Percentiles rank a stretch among this genome's conserved stretches.
phyloP scores from a whole-genome alignment of 2,329 filamentous ascomycete genomes.

The Fonsecaea pedrosoi region DNA sequence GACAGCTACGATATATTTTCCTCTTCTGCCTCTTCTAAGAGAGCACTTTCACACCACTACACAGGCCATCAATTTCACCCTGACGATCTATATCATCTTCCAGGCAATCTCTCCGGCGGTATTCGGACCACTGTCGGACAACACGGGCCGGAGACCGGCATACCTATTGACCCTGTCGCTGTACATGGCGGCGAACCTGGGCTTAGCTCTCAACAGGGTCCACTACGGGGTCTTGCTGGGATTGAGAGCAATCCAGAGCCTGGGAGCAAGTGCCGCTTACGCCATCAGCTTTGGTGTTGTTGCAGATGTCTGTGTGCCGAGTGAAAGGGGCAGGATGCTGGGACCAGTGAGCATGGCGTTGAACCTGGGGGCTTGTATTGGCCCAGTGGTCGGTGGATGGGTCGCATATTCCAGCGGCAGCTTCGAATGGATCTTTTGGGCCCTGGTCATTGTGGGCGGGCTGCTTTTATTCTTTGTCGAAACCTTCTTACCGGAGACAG shows the following conservation, averaged over 20 bases:
- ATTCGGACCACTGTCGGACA: conserved; percentile 58
- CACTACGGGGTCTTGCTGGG: conserved; percentile 47
- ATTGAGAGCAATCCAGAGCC: conserved; percentile 53
- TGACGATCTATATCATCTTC: conserved; percentile 51
- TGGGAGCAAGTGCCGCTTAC: conserved; percentile 50
- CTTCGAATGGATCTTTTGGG: conserved; percentile 41
- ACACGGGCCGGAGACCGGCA: conserved; percentile 56
- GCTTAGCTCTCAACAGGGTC: conserved; percentile 47
- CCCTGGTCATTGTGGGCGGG: conserved; percentile 37
- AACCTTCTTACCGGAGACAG: conserved; percentile 29
- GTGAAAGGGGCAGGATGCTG: conserved; percentile 53
- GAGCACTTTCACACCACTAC: conserved; percentile 43
- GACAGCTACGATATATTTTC: conserved; percentile 60
- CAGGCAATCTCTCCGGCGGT: conserved; percentile 62
- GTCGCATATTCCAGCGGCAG: conserved; percentile 35
- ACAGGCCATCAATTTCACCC: conserved; percentile 39
- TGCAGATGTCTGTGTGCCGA: conserved; percentile 50
- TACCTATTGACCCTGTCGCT: conserved; percentile 55
- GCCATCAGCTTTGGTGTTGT: conserved; percentile 50
- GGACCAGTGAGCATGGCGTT: conserved; percentile 44
- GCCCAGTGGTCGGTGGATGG: conserved; percentile 58
- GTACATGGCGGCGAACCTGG: conserved; percentile 52
- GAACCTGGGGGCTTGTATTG: conserved; percentile 55
- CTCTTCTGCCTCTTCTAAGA: conserved; percentile 51
- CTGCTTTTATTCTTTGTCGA: conserved; percentile 18